Evolutionary conservation across 1,139 yeast species (phyloP).

Genomic region (Blastobotrys petasosporus): DNA sequence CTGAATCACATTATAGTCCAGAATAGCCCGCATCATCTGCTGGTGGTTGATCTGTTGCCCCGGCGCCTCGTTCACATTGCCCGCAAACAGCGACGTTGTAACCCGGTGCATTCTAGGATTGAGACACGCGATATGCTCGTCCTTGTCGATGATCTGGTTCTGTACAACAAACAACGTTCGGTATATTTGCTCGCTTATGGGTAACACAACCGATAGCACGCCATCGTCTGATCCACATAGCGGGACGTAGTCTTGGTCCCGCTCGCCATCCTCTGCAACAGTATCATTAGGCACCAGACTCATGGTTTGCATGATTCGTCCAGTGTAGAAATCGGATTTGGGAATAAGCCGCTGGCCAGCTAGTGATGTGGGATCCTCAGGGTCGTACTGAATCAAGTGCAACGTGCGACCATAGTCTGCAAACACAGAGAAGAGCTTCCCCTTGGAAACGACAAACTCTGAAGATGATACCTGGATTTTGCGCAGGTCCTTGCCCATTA

Average conservation of each 20-base stretch:
- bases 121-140: constrained; percentile 66
- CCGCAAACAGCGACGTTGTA: constrained; percentile 12
- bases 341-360: constrained; percentile 74
- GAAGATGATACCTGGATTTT: constrained; percentile 53
- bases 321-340: constrained; percentile 65
- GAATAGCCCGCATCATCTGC: constrained; percentile 19
- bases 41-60: background rate
- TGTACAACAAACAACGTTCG: constrained; percentile 80
- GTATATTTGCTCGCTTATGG: constrained; percentile 68
- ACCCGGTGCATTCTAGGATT: constrained; percentile 50
- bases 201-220: constrained; percentile 65
- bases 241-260: constrained; percentile 27
- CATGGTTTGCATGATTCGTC: constrained; percentile 57
- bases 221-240: constrained; percentile 79
- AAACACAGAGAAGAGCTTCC: constrained; percentile 58
- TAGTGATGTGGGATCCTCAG: constrained; percentile 78
- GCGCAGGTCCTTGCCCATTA: constrained; percentile 69
- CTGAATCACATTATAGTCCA: constrained; percentile 26
- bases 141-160: constrained; percentile 78
- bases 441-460: constrained; percentile 69
- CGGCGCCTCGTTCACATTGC: constrained; percentile 6
- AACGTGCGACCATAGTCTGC: constrained; percentile 68
- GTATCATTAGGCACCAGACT: constrained; percentile 42
- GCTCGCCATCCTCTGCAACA: constrained; percentile 26
- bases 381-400: constrained; percentile 81